phyloP scores from a whole-genome alignment of 1,284 basidiomycete genomes.

The Leccinum pallidistipes region DNA sequence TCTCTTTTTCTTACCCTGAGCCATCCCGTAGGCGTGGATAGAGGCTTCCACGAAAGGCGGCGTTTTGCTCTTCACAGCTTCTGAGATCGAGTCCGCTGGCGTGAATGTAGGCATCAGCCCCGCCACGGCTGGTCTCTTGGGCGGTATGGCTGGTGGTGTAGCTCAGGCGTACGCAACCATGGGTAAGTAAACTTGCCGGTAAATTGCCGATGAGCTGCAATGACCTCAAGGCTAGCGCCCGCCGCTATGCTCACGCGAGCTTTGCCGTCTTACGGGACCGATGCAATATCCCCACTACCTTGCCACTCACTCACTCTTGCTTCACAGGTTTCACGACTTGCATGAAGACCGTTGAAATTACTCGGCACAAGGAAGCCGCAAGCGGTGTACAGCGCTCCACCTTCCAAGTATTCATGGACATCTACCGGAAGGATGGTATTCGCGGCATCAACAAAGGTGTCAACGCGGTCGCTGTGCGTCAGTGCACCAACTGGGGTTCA shows the following conservation, averaged over 20 bases:
- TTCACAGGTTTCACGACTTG: conserved; percentile 90
- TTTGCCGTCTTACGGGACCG: conserved; percentile 18
- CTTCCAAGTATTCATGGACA: conserved; percentile 93
- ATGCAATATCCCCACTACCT: not conserved
- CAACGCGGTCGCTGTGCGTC: conserved; percentile 95
- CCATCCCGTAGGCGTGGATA: conserved; percentile 85
- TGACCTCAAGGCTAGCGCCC: conserved; percentile 21
- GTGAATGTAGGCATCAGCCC: conserved; percentile 72
- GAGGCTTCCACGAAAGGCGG: conserved; percentile 99
- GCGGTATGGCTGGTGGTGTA: conserved; percentile 94
- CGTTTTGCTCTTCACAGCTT: conserved; percentile 94
- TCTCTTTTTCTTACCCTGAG: conserved; percentile 1
- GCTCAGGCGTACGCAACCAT: conserved; percentile 5
- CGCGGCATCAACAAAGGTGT: conserved; percentile 99
- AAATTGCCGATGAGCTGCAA: conserved; percentile 6
- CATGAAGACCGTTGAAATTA: conserved; percentile 99
- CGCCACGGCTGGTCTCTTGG: conserved; percentile 84
- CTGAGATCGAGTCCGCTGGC: conserved; percentile 85
- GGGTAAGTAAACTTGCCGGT: not conserved
- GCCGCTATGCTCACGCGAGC: conserved; percentile 20
- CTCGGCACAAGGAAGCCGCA: conserved; percentile 94
- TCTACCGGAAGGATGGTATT: conserved; percentile 92
- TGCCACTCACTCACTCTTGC: conserved; percentile 9
- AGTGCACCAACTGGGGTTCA: conserved; percentile 99
- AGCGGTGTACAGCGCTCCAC: conserved; percentile 90